A percentile compares a stretch with the other conserved stretches of the same genome.
Evolutionary conservation across 352 stramenopile species (phyloP).

Genomic region (Pythium diclinum): DNA sequence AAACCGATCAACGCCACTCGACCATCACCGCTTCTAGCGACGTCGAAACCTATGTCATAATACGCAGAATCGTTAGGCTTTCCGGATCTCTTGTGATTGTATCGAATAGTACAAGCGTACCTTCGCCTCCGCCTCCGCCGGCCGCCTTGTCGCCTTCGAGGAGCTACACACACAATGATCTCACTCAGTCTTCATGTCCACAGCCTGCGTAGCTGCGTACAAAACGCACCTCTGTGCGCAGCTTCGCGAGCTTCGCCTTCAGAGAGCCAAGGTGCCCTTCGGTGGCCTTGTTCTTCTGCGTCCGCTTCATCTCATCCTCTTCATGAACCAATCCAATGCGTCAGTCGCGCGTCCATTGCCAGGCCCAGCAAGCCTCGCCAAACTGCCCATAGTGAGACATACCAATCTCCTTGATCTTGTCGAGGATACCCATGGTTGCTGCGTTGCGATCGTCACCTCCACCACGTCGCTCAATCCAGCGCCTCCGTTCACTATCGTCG

Average conservation of each 20-base stretch:
- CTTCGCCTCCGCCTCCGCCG: slow-evolving; percentile 73
- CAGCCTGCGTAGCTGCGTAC: not conserved
- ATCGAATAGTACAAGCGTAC: slow-evolving; percentile 23
- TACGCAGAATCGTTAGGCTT: not conserved
- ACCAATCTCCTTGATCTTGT: slow-evolving; percentile 94
- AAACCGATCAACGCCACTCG: slow-evolving; percentile 97
- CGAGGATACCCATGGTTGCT: slow-evolving; percentile 88
- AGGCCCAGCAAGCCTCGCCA: not conserved
- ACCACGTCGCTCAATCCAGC: slow-evolving; percentile 7
- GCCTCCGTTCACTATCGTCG: slow-evolving; percentile 11
- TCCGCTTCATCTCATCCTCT: slow-evolving; percentile 96
- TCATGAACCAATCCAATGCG: not conserved
- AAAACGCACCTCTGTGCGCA: slow-evolving; percentile 90
- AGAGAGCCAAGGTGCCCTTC: slow-evolving; percentile 90
- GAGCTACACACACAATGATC: slow-evolving; percentile 35
- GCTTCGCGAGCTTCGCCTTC: slow-evolving; percentile 99
- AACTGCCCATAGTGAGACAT: slow-evolving; percentile 13
- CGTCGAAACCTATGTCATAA: slow-evolving; percentile 84
- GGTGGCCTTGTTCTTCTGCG: slow-evolving; percentile 98
- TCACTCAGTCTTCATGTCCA: not conserved
- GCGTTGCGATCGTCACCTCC: slow-evolving; percentile 16
- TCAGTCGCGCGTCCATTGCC: slow-evolving; percentile 2
- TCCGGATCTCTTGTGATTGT: not conserved
- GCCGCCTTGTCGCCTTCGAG: slow-evolving; percentile 74
- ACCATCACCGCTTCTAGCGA: slow-evolving; percentile 94